Base-by-base conservation (phyloP, 1,284 basidiomycete species). In the Paramarasmius palmivorus region DNA sequence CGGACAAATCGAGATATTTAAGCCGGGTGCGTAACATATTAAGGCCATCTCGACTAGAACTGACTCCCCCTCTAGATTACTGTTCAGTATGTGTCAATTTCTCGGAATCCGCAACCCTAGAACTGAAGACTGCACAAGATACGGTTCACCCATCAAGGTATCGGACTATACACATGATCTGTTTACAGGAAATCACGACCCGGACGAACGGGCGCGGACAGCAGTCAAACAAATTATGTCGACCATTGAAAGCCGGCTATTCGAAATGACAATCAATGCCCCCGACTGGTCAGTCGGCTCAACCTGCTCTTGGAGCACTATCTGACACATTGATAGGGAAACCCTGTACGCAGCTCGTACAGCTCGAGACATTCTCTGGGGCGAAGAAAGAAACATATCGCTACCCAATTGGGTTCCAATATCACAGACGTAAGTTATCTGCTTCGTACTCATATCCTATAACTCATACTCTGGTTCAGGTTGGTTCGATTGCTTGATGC, bases 1-100 rank as follows among this genome's bases (percentile, higher is more conserved):
- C 83, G 15, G 81, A 92, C 63, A 91, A 93, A 71, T 74, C 81
- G 26, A 79, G 76, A 59, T 92, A 89, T 68, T 72, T 82, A 51
- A 86, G 82, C 61, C 70, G 75, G 48, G 77, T 80, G 61, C 67
- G 75, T 70, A 10, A 25, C 56, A 6, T 22, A 38, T 45, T 23
- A 37, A 17, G 44, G 8, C 17, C 15, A 42, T 19, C 14, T 46
- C n/a, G 25, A 25, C n/a, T 8, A 14, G 12, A 22, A 6, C 29
- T 32, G 17, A 25, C 41, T 19, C 20, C 19, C n/a, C 49, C 3
- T 36, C 1, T 57, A 73, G 71, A 59, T 72, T 35, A 61, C 52
- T 47, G 63, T 73, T 22, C 63, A 62, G 67, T 71, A 54, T 49
- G 65, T 57, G 2, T 37, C 22, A 17, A 36, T 26, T 42, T 22